Base-by-base conservation (phyloP, 352 stramenopile genomes). In the Globisporangium iwayamae region DNA sequence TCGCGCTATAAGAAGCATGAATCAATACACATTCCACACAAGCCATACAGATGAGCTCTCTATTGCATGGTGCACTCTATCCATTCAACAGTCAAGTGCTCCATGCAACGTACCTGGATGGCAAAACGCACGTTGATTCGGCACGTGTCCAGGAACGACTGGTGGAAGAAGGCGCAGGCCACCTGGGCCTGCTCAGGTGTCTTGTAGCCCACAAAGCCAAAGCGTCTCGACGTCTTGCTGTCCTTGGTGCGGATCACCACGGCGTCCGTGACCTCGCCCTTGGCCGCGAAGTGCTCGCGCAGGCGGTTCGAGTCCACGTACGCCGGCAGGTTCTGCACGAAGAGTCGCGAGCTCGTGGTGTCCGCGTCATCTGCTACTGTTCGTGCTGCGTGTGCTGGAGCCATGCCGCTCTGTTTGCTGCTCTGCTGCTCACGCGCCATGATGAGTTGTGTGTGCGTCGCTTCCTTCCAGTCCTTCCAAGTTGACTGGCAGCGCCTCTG, bases 121-220 rank as follows among this genome's bases (percentile, higher is more conserved):
- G 92, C 92, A 30, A 94, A 79, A 60, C 87, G 79, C 68, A 98
- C 90, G 46, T 81, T 85, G 34, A 98, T 74, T 43, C 74, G 83
- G 63, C 81, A 91, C 38, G 91, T 98, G 67, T 97, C 89, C 14
- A 98, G 76, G 76, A 97, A 98, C 50, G 90, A 87, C 59, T 90
- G 79, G 60, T 94, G 73, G 67, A 93, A 94, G 59, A 92, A 94
- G 22, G 69, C 73, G 22, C 71, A 74, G 39, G 85, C 83, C 20
- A 76, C 63, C 48, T 77, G 63, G 2, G 85, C 81, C 72, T 94
- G 85, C 47, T 74, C 56, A 6, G 71, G 71, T 28, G 74, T 86
- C 72, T 94, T 94, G 63, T 80, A 94, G 63, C 85, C 85, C 32
- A 94, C 85, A 60, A 94, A 94, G 56, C 85, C 85, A 50, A 94